phyloP scores from a whole-genome alignment of 2,329 filamentous ascomycete genomes.

The Phoma sp. region DNA sequence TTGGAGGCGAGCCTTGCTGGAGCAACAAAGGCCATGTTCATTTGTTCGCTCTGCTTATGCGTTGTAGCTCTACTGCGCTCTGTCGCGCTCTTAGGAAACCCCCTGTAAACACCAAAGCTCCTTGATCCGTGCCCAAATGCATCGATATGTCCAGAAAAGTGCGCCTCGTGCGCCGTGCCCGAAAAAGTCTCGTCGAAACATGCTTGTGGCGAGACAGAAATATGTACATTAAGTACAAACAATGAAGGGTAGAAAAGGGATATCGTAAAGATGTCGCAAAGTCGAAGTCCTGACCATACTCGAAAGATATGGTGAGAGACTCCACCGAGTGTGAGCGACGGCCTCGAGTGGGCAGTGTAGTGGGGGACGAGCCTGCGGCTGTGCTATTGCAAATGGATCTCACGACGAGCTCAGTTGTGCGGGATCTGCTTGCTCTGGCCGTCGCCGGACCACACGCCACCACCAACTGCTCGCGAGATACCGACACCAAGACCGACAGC shows the following conservation, averaged over 20 bases:
- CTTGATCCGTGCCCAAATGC: conserved; percentile 13
- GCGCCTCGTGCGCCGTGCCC: conserved; percentile 15
- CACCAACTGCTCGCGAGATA: conserved; percentile 56
- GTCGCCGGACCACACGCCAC: conserved; percentile 52
- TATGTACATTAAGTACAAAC: conserved; percentile 26
- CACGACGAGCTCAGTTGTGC: conserved; percentile 23
- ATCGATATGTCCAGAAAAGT: conserved; percentile 15
- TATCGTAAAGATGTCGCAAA: conserved; percentile 19
- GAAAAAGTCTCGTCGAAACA: conserved; percentile 11
- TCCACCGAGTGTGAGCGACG: conserved; percentile 6
- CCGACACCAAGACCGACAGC: conserved; percentile 57
- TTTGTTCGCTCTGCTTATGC: conserved; percentile 7
- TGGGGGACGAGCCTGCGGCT: conserved; percentile 17
- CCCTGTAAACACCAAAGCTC: conserved; percentile 13
- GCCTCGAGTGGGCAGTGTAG: background rate
- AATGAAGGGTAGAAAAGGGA: conserved; percentile 19
- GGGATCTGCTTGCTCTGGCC: conserved; percentile 47
- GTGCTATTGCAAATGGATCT: conserved; percentile 10
- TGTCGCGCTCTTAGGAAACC: conserved; percentile 2
- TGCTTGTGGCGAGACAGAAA: conserved; percentile 13
- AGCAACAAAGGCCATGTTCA: conserved; percentile 3
- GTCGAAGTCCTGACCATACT: conserved; percentile 8
- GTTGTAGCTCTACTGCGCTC: conserved; percentile 4
- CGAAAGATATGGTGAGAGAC: conserved; percentile 7
- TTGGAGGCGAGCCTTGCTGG: conserved; percentile 8